Base-by-base conservation (phyloP, 805 yeast genomes). In the Wickerhamomyces hampshirensis region DNA sequence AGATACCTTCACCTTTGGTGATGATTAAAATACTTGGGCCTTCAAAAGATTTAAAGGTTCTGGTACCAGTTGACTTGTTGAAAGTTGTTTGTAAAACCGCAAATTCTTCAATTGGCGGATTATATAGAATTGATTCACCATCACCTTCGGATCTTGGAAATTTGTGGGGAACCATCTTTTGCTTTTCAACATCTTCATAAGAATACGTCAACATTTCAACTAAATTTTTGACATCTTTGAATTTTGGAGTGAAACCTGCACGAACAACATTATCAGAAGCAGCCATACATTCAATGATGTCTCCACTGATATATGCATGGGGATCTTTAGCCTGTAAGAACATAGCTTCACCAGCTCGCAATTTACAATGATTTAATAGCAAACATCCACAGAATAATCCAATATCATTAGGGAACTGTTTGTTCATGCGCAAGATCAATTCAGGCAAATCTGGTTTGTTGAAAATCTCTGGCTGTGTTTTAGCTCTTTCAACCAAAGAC, bases 201-300 rank as follows among this genome's bases (percentile, higher is more conserved):
- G 84, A 71, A 60, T 91, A 93, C 4, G 96, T 89, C 59, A 93
- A 76, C 93, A 86, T 86, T 36, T 74, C 77, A 30, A 93, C 97
- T 56, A 93, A 75, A 53, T 84, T 87, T 40, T 79, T 64, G 42
- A 93, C 98, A 62, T 93, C 99, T 66, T 91, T 93, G 69, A 91
- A 93, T 63, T 93, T 93, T 44, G 99, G 98, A n/a, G 99, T 93
- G 71, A 93, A 93, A 11, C 98, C 99, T 4, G 97, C 95, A 62
- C 99, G 78, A 33, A 93, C 97, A 39, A 93, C 99, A 55, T 93
- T 93, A 62, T 93, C 99, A 28, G 94, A 82, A 7, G 98, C 97
- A 29, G 98, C 98, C 99, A 93, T 93, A 69, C 98, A 93, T 69
- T 93, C 99, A 56, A 93, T 89, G 50, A 93, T 93, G 62, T 93